Evolutionary conservation across 2,329 filamentous ascomycete genomes (phyloP), one percentile per base, ranked within the genome.

Genomic region (Beauveria caledonica): DNA sequence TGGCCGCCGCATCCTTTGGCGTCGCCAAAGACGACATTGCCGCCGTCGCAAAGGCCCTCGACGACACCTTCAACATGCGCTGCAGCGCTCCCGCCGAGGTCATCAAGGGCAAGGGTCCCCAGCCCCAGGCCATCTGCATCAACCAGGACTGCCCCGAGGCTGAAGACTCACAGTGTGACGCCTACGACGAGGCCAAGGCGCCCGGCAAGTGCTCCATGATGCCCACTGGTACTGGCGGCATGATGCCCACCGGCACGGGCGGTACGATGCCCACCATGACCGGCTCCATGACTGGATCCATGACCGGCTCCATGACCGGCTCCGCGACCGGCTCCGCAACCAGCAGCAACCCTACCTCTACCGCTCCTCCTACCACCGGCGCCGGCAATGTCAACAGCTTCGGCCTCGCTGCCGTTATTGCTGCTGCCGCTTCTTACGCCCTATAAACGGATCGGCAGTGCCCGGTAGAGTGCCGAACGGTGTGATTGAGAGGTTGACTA

Each of bases 81-180:
- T 86, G 84, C 70, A 69, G 73, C 2, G 75, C 81, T 0, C 67
- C 76, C 19, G 71, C 73, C 1, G 73, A 73, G 3, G 75, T 80
- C 54, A 74, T 83, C 58, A 71, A 76, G 21, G 67, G 71, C 6
- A 75, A 80, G 60, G 74, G 74, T 6, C 62, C 74, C 10, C 74
- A 80, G 66, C 72, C 81, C 23, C 81, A 86, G 70, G 73, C 78
- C 59, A 83, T 86, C 64, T 86, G 83, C 73, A 78, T 78, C 64
- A 76, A 75, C 44, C 57, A 66, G 8, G 71, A 73, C 44, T 86
- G 82, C 69, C 78, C 78, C 1, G 54, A 79, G 13, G 74, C 79
- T 15, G 64, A 71, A 7, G 76, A 79, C 55, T 70, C 76, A 7
- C 73, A 72, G 6, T 86, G 83, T 66, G 66, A 67, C 19, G 65